phyloP scores from a whole-genome alignment of 208 protist species.

The Leishmania major region DNA sequence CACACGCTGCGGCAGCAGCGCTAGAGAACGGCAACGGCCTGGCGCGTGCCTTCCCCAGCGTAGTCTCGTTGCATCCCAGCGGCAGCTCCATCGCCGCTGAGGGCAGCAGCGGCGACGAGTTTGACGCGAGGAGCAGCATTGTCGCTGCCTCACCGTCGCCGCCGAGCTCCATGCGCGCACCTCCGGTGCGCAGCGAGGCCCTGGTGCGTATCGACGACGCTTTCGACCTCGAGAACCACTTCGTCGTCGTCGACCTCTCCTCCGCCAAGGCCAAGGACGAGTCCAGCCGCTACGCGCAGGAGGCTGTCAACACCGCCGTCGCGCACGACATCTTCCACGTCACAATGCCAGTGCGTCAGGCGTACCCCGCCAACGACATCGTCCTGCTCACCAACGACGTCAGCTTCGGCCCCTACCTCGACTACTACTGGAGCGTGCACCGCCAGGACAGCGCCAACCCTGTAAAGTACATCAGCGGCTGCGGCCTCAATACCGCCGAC shows the following conservation, averaged over 20 bases:
- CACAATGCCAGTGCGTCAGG: constrained; percentile 59
- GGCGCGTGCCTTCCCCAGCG: background rate
- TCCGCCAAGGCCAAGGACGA: constrained; percentile 61
- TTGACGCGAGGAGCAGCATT: background rate
- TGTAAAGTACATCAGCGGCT: constrained; percentile 71
- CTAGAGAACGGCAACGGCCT: background rate
- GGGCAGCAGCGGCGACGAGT: background rate
- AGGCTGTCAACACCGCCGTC: constrained; percentile 55
- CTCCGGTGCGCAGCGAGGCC: constrained; percentile 6
- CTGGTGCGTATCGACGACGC: constrained; percentile 61
- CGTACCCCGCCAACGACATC: constrained; percentile 71
- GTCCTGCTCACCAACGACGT: constrained; percentile 78
- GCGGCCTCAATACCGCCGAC: constrained; percentile 72
- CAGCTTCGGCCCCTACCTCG: constrained; percentile 76
- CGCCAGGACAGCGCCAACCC: constrained; percentile 35
- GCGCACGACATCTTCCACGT: constrained; percentile 75
- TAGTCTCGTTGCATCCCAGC: background rate
- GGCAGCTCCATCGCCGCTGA: background rate
- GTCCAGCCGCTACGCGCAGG: constrained; percentile 61
- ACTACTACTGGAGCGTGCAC: constrained; percentile 54
- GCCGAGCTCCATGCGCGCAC: background rate
- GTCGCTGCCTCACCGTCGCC: background rate
- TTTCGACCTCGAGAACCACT: constrained; percentile 74
- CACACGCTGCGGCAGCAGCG: background rate
- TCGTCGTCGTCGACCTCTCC: constrained; percentile 79